A percentile compares a stretch with the other conserved stretches of the same genome.
Evolutionary conservation across 2,329 filamentous ascomycete genomes (phyloP).

Genomic region (Fusarium sp.): DNA sequence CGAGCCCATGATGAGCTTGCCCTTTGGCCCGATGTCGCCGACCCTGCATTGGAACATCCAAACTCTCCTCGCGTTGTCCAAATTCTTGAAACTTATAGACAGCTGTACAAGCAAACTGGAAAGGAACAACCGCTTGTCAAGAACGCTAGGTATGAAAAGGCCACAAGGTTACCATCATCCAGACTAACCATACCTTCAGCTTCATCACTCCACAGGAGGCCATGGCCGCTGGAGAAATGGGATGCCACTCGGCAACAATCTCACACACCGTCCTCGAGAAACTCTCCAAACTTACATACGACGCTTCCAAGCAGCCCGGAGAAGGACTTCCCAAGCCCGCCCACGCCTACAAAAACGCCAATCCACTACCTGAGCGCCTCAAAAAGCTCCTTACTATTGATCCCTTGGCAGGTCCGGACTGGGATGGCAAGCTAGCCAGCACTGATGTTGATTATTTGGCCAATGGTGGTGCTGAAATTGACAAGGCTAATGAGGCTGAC

Average conservation of each 20-base stretch:
- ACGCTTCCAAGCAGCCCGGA: slow-evolving; percentile 55
- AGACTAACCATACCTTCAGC: slow-evolving; percentile 43
- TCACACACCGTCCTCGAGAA: slow-evolving; percentile 56
- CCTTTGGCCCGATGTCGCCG: slow-evolving; percentile 62
- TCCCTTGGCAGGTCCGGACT: slow-evolving; percentile 55
- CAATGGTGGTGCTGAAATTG: slow-evolving; percentile 58
- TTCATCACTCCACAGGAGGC: slow-evolving; percentile 60
- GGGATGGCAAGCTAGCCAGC: slow-evolving; percentile 57
- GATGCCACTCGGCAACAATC: slow-evolving; percentile 62
- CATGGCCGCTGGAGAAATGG: slow-evolving; percentile 61
- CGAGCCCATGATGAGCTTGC: slow-evolving; percentile 58
- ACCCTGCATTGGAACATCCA: slow-evolving; percentile 62
- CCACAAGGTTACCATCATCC: too few species aligned
- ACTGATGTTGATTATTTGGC: slow-evolving; percentile 62
- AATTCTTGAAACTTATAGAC: slow-evolving; percentile 62
- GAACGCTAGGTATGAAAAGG: slow-evolving; percentile 55
- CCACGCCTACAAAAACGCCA: slow-evolving; percentile 56
- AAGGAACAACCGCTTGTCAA: slow-evolving; percentile 63
- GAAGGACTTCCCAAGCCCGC: slow-evolving; percentile 56
- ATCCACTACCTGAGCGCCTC: slow-evolving; percentile 52
- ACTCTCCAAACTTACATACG: slow-evolving; percentile 56
- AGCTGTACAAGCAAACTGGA: slow-evolving; percentile 61
- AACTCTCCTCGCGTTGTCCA: slow-evolving; percentile 63
- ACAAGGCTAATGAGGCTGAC: slow-evolving; percentile 58
- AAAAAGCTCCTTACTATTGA: slow-evolving; percentile 55